These are phyloP conservation scores for Arctostaphylos glauca DNA, from an alignment of 148 eudicot genomes.

Conservation along the genomic window DNA sequence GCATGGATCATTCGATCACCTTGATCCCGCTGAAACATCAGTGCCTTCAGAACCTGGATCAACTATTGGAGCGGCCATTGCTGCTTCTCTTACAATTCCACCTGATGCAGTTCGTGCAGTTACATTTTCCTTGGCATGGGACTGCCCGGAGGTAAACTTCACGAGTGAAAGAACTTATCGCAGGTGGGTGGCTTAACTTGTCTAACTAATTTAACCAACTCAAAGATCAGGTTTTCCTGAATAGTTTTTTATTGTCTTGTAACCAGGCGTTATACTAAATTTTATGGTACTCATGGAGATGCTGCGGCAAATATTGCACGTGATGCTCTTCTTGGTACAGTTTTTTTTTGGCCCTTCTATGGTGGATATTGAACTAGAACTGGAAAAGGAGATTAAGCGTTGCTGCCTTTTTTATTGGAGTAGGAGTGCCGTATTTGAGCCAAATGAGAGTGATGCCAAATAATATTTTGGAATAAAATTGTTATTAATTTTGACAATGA, in stretches of 20 bases:
- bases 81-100: slow-evolving; percentile 73
- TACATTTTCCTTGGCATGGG: slow-evolving; percentile 94
- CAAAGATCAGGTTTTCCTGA: slow-evolving; percentile 6
- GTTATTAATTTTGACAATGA: background rate
- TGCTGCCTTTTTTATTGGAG: background rate
- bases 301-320: slow-evolving; percentile 77
- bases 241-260: background rate
- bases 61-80: slow-evolving; percentile 88
- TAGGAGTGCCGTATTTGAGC: background rate
- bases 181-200: slow-evolving; percentile 37
- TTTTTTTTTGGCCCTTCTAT: background rate
- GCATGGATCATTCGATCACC: slow-evolving; percentile 78
- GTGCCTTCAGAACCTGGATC: slow-evolving; percentile 70
- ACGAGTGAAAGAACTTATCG: slow-evolving; percentile 67
- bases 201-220: background rate
- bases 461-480: background rate
- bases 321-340: slow-evolving; percentile 81
- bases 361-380: background rate
- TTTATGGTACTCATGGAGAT: slow-evolving; percentile 66
- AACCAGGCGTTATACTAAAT: slow-evolving; percentile 86
- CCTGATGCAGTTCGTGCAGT: slow-evolving; percentile 54
- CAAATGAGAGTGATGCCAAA: background rate
- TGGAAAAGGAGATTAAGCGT: background rate
- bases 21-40: slow-evolving; percentile 48
- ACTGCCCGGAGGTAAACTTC: slow-evolving; percentile 80